Base-by-base conservation (phyloP, 352 stramenopile species). In the Phytopythium chamaehyphon region DNA sequence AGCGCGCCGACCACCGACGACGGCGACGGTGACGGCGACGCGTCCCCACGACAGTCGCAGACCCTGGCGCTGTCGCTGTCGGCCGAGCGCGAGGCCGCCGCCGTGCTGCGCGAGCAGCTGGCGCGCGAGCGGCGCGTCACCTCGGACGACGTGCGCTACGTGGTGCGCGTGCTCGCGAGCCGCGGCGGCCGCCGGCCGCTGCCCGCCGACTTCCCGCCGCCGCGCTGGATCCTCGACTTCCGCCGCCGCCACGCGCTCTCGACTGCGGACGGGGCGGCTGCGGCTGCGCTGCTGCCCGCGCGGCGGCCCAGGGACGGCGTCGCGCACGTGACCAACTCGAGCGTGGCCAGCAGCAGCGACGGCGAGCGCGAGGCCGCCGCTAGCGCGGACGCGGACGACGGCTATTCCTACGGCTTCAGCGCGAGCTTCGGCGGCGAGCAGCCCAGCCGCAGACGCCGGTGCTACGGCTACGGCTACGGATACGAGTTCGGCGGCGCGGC, bases 91-190 rank as follows among this genome's bases (percentile, higher is more conserved):
- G 72, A 84, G 38, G 68, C 63, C 28, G 54, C 80, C n/a, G 44
- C 36, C 18, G 64, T 86, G 31, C 57, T 86, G 36, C 58, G 69
- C 45, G 67, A 82, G 51, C 71, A 84, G 47, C 73, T 80, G 46
- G 50, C 63, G 12, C 71, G 77, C 44, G 69, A 80, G 35, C 50
- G 66, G 31, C 61, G 59, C 52, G 64, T 86, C 62, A 82, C 69
- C 4, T 77, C 69, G 18, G 71, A 86, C 57, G 72, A 83, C 58
- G 63, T 86, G 40, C 74, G 71, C 56, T 76, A 70, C 36, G 74
- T 82, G 15, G 71, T 82, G 47, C 74, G 74, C 52, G 58, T 73
- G 2, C 58, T 86, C 22, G 69, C 64, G 19, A 75, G 69, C 40
- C 60, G 72, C 19, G 58, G 44, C 44, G 44, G 44, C 2, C 24